A percentile compares a stretch with the other conserved stretches of the same genome.
Conservation (phyloP, 2,329 filamentous ascomycete species). For the Botryotinia calthae region DNA sequence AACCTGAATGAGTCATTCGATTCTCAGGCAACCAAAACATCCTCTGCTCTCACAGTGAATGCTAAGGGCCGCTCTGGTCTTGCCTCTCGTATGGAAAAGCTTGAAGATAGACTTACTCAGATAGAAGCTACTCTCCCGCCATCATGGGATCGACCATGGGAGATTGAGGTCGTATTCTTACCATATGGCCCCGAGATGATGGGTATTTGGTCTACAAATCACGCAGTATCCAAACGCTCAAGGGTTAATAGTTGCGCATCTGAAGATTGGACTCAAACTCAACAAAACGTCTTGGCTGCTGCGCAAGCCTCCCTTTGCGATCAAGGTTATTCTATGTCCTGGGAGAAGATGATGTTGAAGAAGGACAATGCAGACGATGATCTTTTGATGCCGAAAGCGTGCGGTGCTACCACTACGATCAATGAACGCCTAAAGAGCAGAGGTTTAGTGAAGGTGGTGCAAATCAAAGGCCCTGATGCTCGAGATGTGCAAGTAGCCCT, state of each 20-base stretch:
- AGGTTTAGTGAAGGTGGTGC: constrained; percentile 65
- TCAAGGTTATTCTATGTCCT: constrained; percentile 31
- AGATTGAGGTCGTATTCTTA: constrained; percentile 72
- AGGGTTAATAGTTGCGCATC: constrained; percentile 41
- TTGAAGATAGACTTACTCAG: constrained; percentile 43
- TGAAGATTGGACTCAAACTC: constrained; percentile 48
- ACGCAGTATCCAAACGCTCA: constrained; percentile 39
- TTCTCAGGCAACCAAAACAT: constrained; percentile 40
- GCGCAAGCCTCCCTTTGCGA: constrained; percentile 33
- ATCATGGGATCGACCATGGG: constrained; percentile 64
- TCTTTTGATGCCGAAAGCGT: constrained; percentile 58
- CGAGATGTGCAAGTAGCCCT: constrained; percentile 66
- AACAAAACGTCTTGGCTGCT: constrained; percentile 32
- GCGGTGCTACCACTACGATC: constrained; percentile 58
- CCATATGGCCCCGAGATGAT: constrained; percentile 60
- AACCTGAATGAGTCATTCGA: constrained; percentile 34
- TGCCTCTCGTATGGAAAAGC: constrained; percentile 43
- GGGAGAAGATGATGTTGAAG: constrained; percentile 27
- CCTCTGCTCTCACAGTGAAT: constrained; percentile 40
- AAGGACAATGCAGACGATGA: background rate
- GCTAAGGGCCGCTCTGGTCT: constrained; percentile 41
- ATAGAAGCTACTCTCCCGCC: constrained; percentile 46
- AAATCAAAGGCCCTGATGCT: constrained; percentile 61
- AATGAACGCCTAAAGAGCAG: constrained; percentile 73
- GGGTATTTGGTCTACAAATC: constrained; percentile 52